Percentiles rank a stretch among this genome's conserved stretches.
Evolutionary conservation across 352 stramenopile genomes (phyloP).

Genomic region (Phytophthora megakarya): DNA sequence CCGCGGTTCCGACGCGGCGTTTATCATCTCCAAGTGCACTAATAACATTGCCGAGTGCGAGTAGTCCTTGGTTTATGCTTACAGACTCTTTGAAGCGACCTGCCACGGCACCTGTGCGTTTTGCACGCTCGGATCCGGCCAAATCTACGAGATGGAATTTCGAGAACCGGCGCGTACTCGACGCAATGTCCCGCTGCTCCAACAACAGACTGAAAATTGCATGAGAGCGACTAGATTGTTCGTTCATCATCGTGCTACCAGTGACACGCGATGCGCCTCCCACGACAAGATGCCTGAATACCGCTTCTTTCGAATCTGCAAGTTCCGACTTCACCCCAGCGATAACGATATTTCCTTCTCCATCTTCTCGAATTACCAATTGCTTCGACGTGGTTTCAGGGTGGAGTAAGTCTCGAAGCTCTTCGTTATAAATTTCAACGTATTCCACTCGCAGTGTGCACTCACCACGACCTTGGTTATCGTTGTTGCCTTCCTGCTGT

Average conservation of each 20-base stretch:
- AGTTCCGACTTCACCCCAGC: conserved; percentile 84
- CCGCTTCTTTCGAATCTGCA: conserved; percentile 74
- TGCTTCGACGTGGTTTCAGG: conserved; percentile 79
- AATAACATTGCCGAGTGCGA: conserved; percentile 96
- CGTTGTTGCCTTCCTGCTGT: conserved; percentile 39
- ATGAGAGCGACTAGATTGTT: conserved; percentile 89
- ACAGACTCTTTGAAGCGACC: conserved; percentile 93
- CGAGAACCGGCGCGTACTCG: conserved; percentile 58
- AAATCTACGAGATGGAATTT: conserved; percentile 97
- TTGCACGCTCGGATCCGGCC: conserved; percentile 93
- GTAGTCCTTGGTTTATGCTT: conserved; percentile 95
- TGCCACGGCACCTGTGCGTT: conserved; percentile 90
- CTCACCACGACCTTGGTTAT: conserved; percentile 48
- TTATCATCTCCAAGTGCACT: conserved; percentile 92
- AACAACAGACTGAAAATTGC: conserved; percentile 91
- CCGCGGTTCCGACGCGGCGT: conserved; percentile 52
- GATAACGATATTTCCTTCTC: conserved; percentile 79
- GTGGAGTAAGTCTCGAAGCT: conserved; percentile 95
- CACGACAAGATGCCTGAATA: conserved; percentile 83
- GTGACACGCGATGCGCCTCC: conserved; percentile 81
- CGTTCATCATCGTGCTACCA: conserved; percentile 91
- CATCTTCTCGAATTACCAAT: conserved; percentile 80
- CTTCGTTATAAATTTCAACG: conserved; percentile 99
- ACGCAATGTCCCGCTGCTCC: conserved; percentile 61
- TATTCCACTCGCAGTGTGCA: conserved; percentile 94